Percentiles rank a stretch among this genome's conserved stretches.
Evolutionary conservation across 129 eudicot species (phyloP).

Genomic region (Pseudognaphalium luteoalbum): DNA sequence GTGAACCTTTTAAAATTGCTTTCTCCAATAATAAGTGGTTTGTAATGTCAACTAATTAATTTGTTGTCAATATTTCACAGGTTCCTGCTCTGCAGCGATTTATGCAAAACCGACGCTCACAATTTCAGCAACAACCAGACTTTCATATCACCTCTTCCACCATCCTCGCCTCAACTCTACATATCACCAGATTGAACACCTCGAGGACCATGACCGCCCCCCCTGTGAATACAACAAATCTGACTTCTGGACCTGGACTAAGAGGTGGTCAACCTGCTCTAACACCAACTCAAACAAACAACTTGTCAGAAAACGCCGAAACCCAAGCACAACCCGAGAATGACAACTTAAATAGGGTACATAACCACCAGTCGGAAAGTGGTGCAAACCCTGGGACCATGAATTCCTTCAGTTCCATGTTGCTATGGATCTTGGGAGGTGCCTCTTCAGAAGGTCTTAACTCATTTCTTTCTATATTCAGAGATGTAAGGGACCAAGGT

Average conservation of each 20-base stretch:
- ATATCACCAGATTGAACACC: slow-evolving; percentile 78
- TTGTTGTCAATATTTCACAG: slow-evolving; percentile 35
- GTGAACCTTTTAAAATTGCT: slow-evolving; percentile 29
- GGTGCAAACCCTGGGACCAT: slow-evolving; percentile 65
- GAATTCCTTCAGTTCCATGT: slow-evolving; percentile 79
- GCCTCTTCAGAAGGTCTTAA: slow-evolving; percentile 85
- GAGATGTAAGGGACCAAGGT: slow-evolving; percentile 72
- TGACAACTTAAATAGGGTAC: slow-evolving; percentile 36
- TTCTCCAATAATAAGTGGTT: neutral
- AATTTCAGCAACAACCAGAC: slow-evolving; percentile 93
- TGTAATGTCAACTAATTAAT: neutral
- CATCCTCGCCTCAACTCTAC: slow-evolving; percentile 92
- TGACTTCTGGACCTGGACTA: slow-evolving; percentile 32
- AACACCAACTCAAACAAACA: slow-evolving; percentile 40
- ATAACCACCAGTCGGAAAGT: slow-evolving; percentile 49
- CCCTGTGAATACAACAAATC: slow-evolving; percentile 23
- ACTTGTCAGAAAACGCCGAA: slow-evolving; percentile 36
- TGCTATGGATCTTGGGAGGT: slow-evolving; percentile 88
- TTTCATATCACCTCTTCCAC: slow-evolving; percentile 94
- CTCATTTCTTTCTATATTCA: slow-evolving; percentile 70
- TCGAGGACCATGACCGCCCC: slow-evolving; percentile 49
- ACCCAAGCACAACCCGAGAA: slow-evolving; percentile 42
- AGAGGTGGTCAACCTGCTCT: slow-evolving; percentile 34
- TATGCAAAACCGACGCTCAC: slow-evolving; percentile 81
- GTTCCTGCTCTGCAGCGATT: slow-evolving; percentile 96